Percentiles rank a stretch among this genome's conserved stretches.
Evolutionary conservation across 2,329 filamentous ascomycete genomes (phyloP).

Genomic region (Esteya vermicola): DNA sequence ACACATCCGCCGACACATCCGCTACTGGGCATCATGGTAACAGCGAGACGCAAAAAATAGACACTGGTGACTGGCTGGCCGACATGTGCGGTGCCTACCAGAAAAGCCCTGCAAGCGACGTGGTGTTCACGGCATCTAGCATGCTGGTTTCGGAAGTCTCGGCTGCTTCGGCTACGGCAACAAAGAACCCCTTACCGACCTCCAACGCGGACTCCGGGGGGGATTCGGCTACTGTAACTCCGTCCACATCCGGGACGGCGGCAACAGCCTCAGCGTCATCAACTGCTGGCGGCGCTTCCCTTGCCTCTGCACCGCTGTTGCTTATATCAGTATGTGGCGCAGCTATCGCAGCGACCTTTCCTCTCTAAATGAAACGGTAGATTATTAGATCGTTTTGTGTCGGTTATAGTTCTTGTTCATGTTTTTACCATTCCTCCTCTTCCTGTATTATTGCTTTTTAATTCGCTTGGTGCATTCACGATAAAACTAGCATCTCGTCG

Average conservation of each 20-base stretch:
- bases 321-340: neutral
- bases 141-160: slow-evolving; percentile 6
- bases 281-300: no score
- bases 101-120: slow-evolving; percentile 1
- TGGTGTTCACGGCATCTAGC: slow-evolving; percentile 6
- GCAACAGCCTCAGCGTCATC: neutral
- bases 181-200: slow-evolving; percentile 9
- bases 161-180: slow-evolving; percentile 8
- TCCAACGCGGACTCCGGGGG: slow-evolving; percentile 1
- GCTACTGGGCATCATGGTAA: no score
- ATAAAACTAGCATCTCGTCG: no score
- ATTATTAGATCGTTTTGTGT: no score
- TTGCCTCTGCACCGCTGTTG: neutral
- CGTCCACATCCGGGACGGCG: neutral
- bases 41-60: no score
- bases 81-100: slow-evolving; percentile 7
- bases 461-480: no score
- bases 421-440: neutral
- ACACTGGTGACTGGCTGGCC: slow-evolving; percentile 10
- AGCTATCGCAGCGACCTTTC: neutral
- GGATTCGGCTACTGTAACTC: neutral
- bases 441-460: no score
- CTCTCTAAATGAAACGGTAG: neutral
- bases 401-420: neutral
- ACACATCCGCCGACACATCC: no score